Conservation (phyloP, 805 yeast genomes). For the Ogataea salicorniae region DNA sequence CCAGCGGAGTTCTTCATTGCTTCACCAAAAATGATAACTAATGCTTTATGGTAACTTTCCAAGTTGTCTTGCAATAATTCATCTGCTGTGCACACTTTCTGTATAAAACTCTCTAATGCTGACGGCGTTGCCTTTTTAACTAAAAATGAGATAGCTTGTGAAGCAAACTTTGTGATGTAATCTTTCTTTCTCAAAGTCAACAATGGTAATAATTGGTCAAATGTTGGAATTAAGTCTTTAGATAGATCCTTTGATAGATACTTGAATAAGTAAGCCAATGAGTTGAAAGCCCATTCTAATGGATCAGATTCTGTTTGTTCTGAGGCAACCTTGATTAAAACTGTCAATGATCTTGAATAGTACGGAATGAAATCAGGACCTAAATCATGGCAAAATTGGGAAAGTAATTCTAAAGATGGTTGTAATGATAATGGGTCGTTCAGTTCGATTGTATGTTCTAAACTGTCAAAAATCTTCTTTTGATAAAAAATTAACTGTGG, state of each 20-base stretch:
- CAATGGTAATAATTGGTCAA: slow-evolving; percentile 57
- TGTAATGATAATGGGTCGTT: slow-evolving; percentile 72
- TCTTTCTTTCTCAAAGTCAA: slow-evolving; percentile 53
- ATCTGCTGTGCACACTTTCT: slow-evolving; percentile 31
- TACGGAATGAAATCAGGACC: slow-evolving; percentile 81
- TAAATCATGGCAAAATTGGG: slow-evolving; percentile 86
- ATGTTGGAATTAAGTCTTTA: slow-evolving; percentile 64
- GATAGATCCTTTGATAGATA: slow-evolving; percentile 66
- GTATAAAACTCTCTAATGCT: slow-evolving; percentile 42
- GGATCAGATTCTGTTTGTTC: slow-evolving; percentile 53
- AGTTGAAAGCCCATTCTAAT: slow-evolving; percentile 79
- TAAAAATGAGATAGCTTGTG: slow-evolving; percentile 84
- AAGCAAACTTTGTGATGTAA: slow-evolving; percentile 73
- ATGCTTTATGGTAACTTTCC: slow-evolving; percentile 49
- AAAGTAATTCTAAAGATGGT: slow-evolving; percentile 71
- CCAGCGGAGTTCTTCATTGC: slow-evolving; percentile 68
- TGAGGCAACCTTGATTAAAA: slow-evolving; percentile 45
- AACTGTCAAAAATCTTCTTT: slow-evolving; percentile 42
- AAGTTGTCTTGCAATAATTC: slow-evolving; percentile 28
- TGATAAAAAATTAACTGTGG: slow-evolving; percentile 80
- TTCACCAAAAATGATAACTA: slow-evolving; percentile 62
- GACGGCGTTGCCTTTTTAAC: slow-evolving; percentile 59
- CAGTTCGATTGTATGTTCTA: slow-evolving; percentile 38
- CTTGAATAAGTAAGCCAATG: slow-evolving; percentile 85
- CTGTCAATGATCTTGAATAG: slow-evolving; percentile 47